A percentile compares a stretch with the other conserved stretches of the same genome.
These are phyloP conservation scores for Arabidopsis suecica DNA, from an alignment of 345 rosid genomes.

Conservation along the genomic window DNA sequence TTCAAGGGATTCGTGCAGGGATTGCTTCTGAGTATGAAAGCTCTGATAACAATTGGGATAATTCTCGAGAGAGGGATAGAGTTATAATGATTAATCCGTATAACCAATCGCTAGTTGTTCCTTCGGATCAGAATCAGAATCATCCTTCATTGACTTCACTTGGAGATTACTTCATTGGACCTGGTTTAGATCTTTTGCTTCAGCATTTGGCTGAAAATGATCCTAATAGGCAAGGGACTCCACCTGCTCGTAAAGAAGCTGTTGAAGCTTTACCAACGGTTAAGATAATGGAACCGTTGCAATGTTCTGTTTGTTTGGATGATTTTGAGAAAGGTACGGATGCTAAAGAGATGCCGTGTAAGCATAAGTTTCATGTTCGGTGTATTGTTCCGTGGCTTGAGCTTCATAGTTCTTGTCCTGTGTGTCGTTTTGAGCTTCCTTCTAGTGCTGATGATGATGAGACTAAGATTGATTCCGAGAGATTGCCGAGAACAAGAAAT, in stretches of 20 bases:
- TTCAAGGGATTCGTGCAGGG: conserved; percentile 82
- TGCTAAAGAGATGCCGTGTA: conserved; percentile 92
- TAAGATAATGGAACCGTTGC: conserved; percentile 56
- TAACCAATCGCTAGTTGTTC: conserved; percentile 57
- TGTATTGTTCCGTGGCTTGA: conserved; percentile 92
- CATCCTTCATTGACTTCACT: conserved; percentile 61
- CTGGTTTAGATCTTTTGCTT: conserved; percentile 79
- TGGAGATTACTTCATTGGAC: conserved; percentile 85
- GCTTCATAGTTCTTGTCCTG: conserved; percentile 91
- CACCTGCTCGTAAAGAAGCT: conserved; percentile 85
- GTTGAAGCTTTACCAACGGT: conserved; percentile 76
- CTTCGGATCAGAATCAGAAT: conserved; percentile 48
- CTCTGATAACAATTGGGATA: conserved; percentile 50
- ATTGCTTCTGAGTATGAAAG: conserved; percentile 69
- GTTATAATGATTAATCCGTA: conserved; percentile 69
- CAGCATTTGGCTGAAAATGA: conserved; percentile 93
- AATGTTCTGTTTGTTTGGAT: conserved; percentile 88
- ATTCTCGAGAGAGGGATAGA: conserved; percentile 48
- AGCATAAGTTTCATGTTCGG: conserved; percentile 77
- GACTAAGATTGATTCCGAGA: conserved; percentile 57
- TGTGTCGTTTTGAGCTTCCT: conserved; percentile 83
- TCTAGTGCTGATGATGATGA: conserved; percentile 58
- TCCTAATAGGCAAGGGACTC: conserved; percentile 85
- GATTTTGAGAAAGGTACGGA: conserved; percentile 68
- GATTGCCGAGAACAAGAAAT: conserved; percentile 12